Evolutionary conservation across 169 alveolate species (phyloP).

Genomic region (Eimeria praecox): DNA sequence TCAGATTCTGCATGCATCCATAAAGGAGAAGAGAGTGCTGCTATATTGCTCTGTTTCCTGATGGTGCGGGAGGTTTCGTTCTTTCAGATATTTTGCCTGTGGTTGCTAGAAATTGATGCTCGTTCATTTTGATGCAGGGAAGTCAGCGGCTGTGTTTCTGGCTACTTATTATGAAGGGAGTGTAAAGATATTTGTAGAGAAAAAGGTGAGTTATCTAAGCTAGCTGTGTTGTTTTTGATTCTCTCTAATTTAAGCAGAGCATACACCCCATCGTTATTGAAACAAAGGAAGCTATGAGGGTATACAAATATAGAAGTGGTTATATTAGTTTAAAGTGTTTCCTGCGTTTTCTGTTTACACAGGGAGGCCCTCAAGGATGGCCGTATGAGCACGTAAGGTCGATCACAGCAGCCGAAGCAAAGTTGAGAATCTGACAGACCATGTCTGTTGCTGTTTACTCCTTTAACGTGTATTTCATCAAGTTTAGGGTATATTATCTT

Average conservation of each 20-base stretch:
- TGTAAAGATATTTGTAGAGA: neutral
- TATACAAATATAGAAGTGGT: neutral
- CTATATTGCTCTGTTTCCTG: neutral
- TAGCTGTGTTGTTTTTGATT: neutral
- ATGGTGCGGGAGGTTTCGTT: neutral
- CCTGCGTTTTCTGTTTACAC: neutral
- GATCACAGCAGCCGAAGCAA: neutral
- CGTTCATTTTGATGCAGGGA: neutral
- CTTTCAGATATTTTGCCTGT: neutral
- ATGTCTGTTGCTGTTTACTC: neutral
- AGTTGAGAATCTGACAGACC: neutral
- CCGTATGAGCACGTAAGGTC: neutral
- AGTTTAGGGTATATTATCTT: neutral
- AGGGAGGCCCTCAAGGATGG: neutral
- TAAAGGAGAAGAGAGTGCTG: neutral
- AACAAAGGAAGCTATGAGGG: neutral
- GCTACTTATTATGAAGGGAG: neutral
- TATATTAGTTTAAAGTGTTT: neutral
- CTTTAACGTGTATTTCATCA: neutral
- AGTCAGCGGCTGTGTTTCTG: neutral
- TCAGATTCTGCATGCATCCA: neutral
- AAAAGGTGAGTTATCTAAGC: neutral
- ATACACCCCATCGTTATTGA: neutral
- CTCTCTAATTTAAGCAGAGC: neutral
- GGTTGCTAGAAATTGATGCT: neutral